Conservation (phyloP, 2,329 filamentous ascomycete genomes). For the Pestalotiopsis sp. region DNA sequence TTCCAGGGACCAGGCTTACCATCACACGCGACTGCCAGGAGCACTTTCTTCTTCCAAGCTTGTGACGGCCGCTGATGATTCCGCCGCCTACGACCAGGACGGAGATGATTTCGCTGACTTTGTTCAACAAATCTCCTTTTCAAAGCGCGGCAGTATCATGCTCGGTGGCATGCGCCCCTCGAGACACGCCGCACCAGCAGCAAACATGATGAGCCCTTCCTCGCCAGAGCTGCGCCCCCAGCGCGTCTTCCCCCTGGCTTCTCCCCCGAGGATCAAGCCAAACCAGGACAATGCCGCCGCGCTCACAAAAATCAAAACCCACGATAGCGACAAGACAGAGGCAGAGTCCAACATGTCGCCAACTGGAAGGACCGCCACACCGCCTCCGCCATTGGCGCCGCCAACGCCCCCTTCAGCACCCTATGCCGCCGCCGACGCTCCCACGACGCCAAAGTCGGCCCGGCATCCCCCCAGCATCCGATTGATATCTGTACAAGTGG, state of each 20-base stretch:
- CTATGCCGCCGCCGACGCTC: conserved; percentile 7
- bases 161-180: conserved; percentile 49
- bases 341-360: neutral
- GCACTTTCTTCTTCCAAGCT: conserved; percentile 19
- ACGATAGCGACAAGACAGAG: neutral
- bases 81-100: conserved; percentile 39
- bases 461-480: conserved; percentile 47
- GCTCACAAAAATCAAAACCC: neutral
- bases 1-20: conserved; percentile 27
- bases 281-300: conserved; percentile 17
- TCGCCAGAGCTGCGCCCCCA: conserved; percentile 13
- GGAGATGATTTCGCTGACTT: conserved; percentile 63
- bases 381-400: conserved; percentile 13
- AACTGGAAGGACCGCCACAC: neutral
- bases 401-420: conserved; percentile 5
- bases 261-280: conserved; percentile 18
- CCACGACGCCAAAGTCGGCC: conserved; percentile 18
- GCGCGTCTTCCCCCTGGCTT: conserved; percentile 31
- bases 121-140: conserved; percentile 59
- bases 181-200: conserved; percentile 13
- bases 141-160: conserved; percentile 66
- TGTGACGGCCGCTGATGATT: neutral
- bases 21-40: neutral
- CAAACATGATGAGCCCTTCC: conserved; percentile 26
- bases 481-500: conserved; percentile 56